These are phyloP conservation scores for Gilbertella persicaria DNA, from an alignment of 371 early-diverging fungal species.

Conservation along the genomic window DNA sequence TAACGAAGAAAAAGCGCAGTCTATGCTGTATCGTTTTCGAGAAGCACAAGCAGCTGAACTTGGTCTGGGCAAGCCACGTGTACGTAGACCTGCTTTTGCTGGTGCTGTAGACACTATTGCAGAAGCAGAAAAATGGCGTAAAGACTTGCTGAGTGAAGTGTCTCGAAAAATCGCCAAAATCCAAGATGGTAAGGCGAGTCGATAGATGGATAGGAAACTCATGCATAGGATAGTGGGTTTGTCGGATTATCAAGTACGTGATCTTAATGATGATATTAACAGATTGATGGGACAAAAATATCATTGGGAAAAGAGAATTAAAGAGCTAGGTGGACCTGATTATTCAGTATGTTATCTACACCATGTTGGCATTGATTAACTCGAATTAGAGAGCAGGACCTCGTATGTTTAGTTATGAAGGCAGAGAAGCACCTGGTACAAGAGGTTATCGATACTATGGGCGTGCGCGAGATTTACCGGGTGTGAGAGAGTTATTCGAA, in stretches of 20 bases:
- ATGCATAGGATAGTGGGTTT: slow-evolving; percentile 80
- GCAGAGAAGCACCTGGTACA: slow-evolving; percentile 88
- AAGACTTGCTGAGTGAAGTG: slow-evolving; percentile 85
- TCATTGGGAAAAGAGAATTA: slow-evolving; percentile 91
- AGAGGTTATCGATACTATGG: slow-evolving; percentile 97
- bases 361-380: slow-evolving; percentile 1
- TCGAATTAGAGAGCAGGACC: slow-evolving; percentile 66
- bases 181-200: slow-evolving; percentile 78
- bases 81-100: slow-evolving; percentile 78
- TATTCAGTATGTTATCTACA: slow-evolving; percentile 66
- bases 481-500: slow-evolving; percentile 91
- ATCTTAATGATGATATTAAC: slow-evolving; percentile 96
- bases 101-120: slow-evolving; percentile 66
- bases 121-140: slow-evolving; percentile 91
- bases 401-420: slow-evolving; percentile 82
- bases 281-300: slow-evolving; percentile 88
- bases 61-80: slow-evolving; percentile 66
- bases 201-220: too few relatives aligned
- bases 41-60: slow-evolving; percentile 88
- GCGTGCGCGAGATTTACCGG: slow-evolving; percentile 94
- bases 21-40: slow-evolving; percentile 96
- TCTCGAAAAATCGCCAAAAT: slow-evolving; percentile 87
- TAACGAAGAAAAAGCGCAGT: slow-evolving; percentile 97
- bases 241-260: slow-evolving; percentile 90
- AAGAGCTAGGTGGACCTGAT: slow-evolving; percentile 93